These are phyloP conservation scores for Fusarium guadeloupense DNA, from an alignment of 2,329 filamentous ascomycete genomes.

Conservation along the genomic window DNA sequence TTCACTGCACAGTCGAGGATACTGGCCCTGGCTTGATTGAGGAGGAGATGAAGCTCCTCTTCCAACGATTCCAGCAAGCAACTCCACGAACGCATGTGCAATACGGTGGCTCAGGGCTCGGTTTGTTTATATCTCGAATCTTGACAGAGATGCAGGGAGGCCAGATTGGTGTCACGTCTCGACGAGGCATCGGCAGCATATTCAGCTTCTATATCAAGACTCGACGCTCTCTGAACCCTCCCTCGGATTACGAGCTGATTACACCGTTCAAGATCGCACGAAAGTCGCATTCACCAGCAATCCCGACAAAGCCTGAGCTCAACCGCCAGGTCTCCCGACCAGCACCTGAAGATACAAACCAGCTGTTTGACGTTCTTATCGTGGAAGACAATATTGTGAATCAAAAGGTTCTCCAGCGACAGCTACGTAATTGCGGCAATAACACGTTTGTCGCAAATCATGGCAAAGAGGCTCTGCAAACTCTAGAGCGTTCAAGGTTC, in stretches of 20 bases:
- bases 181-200: conserved; percentile 73
- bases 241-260: conserved; percentile 50
- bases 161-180: conserved; percentile 76
- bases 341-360: conserved; percentile 31
- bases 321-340: conserved; percentile 26
- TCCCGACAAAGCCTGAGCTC: conserved; percentile 30
- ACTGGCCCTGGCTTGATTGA: conserved; percentile 73
- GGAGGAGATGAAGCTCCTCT: conserved; percentile 72
- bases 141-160: conserved; percentile 81
- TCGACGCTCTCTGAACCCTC: conserved; percentile 61
- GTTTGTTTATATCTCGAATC: conserved; percentile 79
- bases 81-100: conserved; percentile 75
- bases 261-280: conserved; percentile 50
- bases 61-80: conserved; percentile 75
- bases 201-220: conserved; percentile 82
- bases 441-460: conserved; percentile 71
- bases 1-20: conserved; percentile 77
- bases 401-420: conserved; percentile 69
- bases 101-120: conserved; percentile 75
- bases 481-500: conserved; percentile 64
- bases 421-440: conserved; percentile 68
- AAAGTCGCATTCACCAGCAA: conserved; percentile 39
- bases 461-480: conserved; percentile 69
- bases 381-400: conserved; percentile 76
- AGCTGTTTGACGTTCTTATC: conserved; percentile 66